A percentile compares a stretch with the other conserved stretches of the same genome.
These are phyloP conservation scores for Leucocoprinus leucothites DNA, from an alignment of 768 basidiomycete genomes.

Conservation along the genomic window DNA sequence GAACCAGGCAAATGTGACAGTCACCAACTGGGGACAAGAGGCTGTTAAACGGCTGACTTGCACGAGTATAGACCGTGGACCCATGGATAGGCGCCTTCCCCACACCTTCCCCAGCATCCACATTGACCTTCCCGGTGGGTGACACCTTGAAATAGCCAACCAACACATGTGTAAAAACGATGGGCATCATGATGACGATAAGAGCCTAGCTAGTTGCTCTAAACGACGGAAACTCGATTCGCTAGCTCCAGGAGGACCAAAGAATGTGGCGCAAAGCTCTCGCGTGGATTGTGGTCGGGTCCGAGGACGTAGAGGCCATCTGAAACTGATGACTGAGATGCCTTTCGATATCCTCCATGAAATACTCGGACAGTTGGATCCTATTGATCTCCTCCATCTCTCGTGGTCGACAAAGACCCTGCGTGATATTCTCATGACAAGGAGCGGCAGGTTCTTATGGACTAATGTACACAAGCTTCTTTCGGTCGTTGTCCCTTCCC, in stretches of 20 bases:
- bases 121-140: neutral
- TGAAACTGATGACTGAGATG: constrained; percentile 13
- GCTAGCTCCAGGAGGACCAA: neutral
- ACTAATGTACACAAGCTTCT: neutral
- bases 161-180: too few species aligned
- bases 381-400: constrained; percentile 35
- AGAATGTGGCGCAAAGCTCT: neutral
- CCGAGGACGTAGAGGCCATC: neutral
- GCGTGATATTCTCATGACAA: constrained; percentile 22
- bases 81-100: neutral
- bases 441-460: neutral
- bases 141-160: neutral
- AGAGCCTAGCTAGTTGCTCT: neutral
- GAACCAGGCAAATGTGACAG: neutral
- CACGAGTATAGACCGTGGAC: neutral
- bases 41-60: neutral
- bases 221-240: neutral
- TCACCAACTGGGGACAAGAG: neutral
- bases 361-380: constrained; percentile 33
- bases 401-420: constrained; percentile 33
- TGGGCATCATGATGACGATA: neutral
- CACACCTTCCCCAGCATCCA: neutral
- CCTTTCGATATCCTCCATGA: constrained; percentile 19
- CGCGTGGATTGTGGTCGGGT: neutral
- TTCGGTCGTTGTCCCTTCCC: neutral